phyloP scores from a whole-genome alignment of 306 rosid genomes.

The Cicer chorassanicum region DNA sequence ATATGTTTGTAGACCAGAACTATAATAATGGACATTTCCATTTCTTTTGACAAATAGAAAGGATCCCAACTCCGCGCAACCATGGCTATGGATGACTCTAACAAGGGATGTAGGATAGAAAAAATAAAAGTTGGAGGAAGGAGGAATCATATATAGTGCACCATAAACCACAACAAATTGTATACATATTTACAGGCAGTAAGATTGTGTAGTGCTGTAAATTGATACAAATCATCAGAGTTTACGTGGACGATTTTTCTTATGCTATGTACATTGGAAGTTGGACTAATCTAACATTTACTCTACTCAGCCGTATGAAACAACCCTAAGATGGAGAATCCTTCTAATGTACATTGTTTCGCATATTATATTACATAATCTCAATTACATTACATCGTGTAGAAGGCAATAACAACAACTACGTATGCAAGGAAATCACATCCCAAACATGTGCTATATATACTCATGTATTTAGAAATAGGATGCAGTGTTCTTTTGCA shows the following conservation, averaged over 20 bases:
- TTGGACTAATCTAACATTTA: slow-evolving; percentile 28
- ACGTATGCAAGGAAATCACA: slow-evolving; percentile 9
- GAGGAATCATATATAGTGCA: neutral
- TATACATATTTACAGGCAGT: neutral
- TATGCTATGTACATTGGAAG: slow-evolving; percentile 39
- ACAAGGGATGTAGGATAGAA: no score
- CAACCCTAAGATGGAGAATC: slow-evolving; percentile 39
- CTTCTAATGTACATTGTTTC: slow-evolving; percentile 36
- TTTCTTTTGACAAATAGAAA: no score
- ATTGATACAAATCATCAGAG: neutral
- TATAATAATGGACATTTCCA: no score
- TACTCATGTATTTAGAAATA: slow-evolving; percentile 32
- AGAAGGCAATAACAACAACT: neutral
- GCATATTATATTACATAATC: neutral
- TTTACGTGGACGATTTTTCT: neutral
- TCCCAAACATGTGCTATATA: slow-evolving; percentile 6
- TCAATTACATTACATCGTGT: slow-evolving; percentile 21
- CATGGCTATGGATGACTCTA: no score
- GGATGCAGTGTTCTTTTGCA: slow-evolving; percentile 33
- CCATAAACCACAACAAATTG: neutral
- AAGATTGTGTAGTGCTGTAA: neutral
- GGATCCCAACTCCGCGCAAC: no score
- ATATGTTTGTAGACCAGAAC: no score
- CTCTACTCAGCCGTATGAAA: slow-evolving; percentile 27
- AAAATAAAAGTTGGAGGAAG: no score